A percentile compares a stretch with the other conserved stretches of the same genome.
phyloP scores from a whole-genome alignment of 495 filamentous ascomycete genomes.

The Ramalina intermedia region DNA sequence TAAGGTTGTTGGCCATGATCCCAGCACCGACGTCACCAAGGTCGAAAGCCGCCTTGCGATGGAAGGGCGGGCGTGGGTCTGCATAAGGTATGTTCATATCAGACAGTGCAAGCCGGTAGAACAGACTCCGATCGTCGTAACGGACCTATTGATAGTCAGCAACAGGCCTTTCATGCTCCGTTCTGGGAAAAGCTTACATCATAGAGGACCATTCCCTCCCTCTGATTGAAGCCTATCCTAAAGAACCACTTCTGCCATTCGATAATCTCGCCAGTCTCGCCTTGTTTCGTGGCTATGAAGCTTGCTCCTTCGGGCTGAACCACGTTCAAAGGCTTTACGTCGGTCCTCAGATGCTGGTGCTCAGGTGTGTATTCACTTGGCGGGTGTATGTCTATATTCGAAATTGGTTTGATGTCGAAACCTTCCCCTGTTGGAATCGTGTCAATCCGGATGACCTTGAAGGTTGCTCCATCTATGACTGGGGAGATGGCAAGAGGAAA shows the following conservation, averaged over 20 bases:
- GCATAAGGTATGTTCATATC: conserved; percentile 60
- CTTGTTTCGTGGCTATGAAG: conserved; percentile 32
- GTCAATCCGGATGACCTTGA: conserved; percentile 45
- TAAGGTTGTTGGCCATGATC: conserved; percentile 50
- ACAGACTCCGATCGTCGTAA: conserved; percentile 52
- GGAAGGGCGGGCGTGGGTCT: conserved; percentile 52
- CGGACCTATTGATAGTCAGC: conserved; percentile 26
- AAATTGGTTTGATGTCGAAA: conserved; percentile 20
- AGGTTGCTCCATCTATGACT: conserved; percentile 50
- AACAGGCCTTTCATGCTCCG: background rate
- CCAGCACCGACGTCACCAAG: conserved; percentile 55
- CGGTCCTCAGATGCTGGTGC: conserved; percentile 42
- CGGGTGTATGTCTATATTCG: conserved; percentile 35
- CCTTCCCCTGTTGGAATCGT: conserved; percentile 26
- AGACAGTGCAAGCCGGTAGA: conserved; percentile 56
- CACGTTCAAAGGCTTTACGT: conserved; percentile 64
- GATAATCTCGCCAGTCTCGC: conserved; percentile 30
- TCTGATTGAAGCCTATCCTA: conserved; percentile 48
- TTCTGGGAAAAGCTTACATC: conserved; percentile 21
- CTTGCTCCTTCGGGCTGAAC: conserved; percentile 65
- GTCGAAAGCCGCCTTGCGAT: conserved; percentile 57
- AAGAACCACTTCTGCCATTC: conserved; percentile 59
- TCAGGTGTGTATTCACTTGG: conserved; percentile 65
- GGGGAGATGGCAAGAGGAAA: conserved; percentile 67
- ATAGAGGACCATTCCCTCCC: conserved; percentile 48